Evolutionary conservation across 208 protist genomes (phyloP).

Genomic region (Blechomonas ayalai): DNA sequence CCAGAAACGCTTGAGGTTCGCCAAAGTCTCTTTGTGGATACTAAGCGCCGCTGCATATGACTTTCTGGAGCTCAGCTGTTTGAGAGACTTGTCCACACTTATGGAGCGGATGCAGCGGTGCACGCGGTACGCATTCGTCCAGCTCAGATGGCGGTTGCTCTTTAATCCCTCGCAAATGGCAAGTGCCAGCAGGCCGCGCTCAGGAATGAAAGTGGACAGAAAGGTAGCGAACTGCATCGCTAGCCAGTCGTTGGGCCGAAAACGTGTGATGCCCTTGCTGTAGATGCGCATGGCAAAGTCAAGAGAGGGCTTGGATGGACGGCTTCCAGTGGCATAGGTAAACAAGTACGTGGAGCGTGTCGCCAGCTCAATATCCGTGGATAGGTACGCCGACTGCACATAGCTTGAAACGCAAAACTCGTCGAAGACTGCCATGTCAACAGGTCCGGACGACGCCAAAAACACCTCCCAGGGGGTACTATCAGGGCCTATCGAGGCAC

Average conservation of each 20-base stretch:
- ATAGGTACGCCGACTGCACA: slow-evolving; percentile 13
- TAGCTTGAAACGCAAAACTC: slow-evolving; percentile 7
- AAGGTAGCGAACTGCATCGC: slow-evolving; percentile 21
- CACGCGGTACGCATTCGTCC: slow-evolving; percentile 12
- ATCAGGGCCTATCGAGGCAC: too few relatives aligned
- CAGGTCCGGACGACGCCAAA: background rate
- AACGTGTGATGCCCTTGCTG: slow-evolving; percentile 25
- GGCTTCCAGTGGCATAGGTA: slow-evolving; percentile 1
- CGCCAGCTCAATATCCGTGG: slow-evolving; percentile 18
- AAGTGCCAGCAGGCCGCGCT: background rate
- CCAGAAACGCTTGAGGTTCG: slow-evolving; percentile 24
- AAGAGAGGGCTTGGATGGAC: slow-evolving; percentile 2
- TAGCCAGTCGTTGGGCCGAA: slow-evolving; percentile 4
- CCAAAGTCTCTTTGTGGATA: slow-evolving; percentile 18
- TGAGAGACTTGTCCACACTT: background rate
- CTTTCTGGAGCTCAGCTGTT: slow-evolving; percentile 9
- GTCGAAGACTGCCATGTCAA: slow-evolving; percentile 5
- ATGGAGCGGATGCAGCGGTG: slow-evolving; percentile 7
- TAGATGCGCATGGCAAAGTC: slow-evolving; percentile 22
- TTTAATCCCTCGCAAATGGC: slow-evolving; percentile 7
- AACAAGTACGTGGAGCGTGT: slow-evolving; percentile 10
- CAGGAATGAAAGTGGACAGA: slow-evolving; percentile 7
- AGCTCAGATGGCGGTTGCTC: background rate
- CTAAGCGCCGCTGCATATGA: slow-evolving; percentile 2
- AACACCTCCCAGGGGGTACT: too few relatives aligned